A percentile compares a stretch with the other conserved stretches of the same genome.
Conservation (phyloP, 1,284 basidiomycete genomes). For the Clitocybe nebularis region DNA sequence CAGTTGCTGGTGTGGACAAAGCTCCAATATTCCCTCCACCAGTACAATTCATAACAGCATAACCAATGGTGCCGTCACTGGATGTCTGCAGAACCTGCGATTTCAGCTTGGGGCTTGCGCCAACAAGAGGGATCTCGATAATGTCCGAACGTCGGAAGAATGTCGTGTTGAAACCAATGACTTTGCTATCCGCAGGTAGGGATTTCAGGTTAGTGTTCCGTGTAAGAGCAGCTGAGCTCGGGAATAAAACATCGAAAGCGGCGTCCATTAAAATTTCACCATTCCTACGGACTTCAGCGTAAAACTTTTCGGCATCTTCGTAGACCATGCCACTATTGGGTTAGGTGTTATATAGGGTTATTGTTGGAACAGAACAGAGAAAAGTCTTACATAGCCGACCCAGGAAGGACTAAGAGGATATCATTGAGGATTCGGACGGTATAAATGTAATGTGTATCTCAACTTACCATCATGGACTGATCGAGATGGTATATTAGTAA, state of each 20-base stretch:
- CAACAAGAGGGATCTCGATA: constrained; percentile 58
- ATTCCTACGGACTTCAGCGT: constrained; percentile 72
- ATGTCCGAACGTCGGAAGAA: constrained; percentile 76
- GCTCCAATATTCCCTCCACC: constrained; percentile 43
- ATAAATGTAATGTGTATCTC: not conserved
- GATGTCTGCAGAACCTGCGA: constrained; percentile 60
- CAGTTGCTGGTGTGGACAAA: constrained; percentile 29
- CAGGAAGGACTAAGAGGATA: constrained; percentile 71
- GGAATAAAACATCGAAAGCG: constrained; percentile 72
- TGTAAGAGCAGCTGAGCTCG: constrained; percentile 45
- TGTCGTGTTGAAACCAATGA: constrained; percentile 78
- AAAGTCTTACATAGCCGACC: constrained; percentile 74
- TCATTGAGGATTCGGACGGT: too few species aligned
- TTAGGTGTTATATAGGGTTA: not conserved
- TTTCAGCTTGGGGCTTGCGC: constrained; percentile 38
- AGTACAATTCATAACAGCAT: constrained; percentile 59
- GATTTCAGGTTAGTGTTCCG: constrained; percentile 30
- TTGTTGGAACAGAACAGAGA: constrained; percentile 18
- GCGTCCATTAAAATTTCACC: constrained; percentile 72
- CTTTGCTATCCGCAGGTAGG: constrained; percentile 34
- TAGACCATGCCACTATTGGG: constrained; percentile 80
- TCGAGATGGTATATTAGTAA: not conserved
- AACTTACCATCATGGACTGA: constrained; percentile 77
- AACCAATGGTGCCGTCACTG: constrained; percentile 60
- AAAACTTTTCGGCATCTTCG: constrained; percentile 88